A percentile compares a stretch with the other conserved stretches of the same genome.
Evolutionary conservation across 78 protist species (phyloP).

Genomic region (Cavenderia fasciculata): DNA sequence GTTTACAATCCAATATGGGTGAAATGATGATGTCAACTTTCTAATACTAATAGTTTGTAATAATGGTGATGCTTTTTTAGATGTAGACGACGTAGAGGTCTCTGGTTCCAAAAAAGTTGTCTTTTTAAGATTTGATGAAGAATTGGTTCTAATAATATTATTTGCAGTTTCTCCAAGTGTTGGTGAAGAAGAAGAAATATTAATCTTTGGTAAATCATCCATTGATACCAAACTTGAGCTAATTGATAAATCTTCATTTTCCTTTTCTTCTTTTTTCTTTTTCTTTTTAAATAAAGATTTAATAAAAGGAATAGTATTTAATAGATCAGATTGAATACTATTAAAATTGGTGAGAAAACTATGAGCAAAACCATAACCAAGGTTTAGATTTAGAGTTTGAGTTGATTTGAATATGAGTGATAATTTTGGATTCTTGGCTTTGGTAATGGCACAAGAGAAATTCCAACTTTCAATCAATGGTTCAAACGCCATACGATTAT

Average conservation of each 20-base stretch:
- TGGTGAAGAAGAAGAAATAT: no score
- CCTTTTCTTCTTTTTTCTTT: no score
- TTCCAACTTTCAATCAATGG: slow-evolving; percentile 70
- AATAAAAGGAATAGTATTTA: not conserved
- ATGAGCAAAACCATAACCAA: slow-evolving; percentile 31
- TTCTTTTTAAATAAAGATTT: no score
- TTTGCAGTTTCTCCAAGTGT: no score
- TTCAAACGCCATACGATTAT: slow-evolving; percentile 49
- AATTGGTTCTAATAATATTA: not conserved
- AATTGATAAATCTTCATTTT: no score
- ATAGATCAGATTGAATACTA: slow-evolving; percentile 26
- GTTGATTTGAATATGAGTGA: not conserved
- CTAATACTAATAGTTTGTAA: slow-evolving; percentile 57
- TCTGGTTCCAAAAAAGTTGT: not conserved
- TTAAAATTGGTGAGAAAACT: slow-evolving; percentile 16
- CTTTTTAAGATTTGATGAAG: not conserved
- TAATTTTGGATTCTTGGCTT: not conserved
- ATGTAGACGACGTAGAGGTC: not conserved
- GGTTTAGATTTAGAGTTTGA: slow-evolving; percentile 33
- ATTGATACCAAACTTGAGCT: no score
- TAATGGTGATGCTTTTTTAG: slow-evolving; percentile 39
- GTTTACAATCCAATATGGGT: slow-evolving; percentile 69
- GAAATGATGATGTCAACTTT: slow-evolving; percentile 58
- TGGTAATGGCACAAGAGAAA: not conserved
- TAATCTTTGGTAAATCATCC: no score